Percentiles rank a stretch among this genome's conserved stretches.
These are phyloP conservation scores for Delonix regia DNA, from an alignment of 306 rosid genomes.

Conservation along the genomic window DNA sequence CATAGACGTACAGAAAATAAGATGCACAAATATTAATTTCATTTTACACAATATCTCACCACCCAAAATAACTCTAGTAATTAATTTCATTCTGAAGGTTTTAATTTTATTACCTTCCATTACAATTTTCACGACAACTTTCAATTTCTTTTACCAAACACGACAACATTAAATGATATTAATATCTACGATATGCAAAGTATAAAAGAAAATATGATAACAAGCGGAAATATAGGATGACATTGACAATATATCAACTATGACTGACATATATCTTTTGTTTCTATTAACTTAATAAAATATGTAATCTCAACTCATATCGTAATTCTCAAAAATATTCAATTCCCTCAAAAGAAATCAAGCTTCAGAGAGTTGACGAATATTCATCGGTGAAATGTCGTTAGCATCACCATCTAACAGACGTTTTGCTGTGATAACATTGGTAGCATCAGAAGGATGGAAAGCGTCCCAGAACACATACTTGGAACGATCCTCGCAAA, in stretches of 20 bases:
- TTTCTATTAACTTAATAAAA: not conserved
- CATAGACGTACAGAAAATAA: too few relatives aligned
- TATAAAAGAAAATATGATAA: too few relatives aligned
- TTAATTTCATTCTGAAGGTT: not conserved
- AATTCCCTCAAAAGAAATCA: conserved; percentile 22
- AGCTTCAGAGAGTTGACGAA: conserved; percentile 46
- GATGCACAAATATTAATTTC: too few relatives aligned
- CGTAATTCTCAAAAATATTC: too few relatives aligned
- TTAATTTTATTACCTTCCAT: not conserved
- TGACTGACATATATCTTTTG: too few relatives aligned
- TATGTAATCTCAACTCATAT: not conserved
- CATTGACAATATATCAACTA: too few relatives aligned
- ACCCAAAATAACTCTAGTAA: not conserved
- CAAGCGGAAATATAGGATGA: too few relatives aligned
- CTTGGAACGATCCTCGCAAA: conserved; percentile 62
- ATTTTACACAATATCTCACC: not conserved
- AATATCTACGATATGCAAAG: too few relatives aligned
- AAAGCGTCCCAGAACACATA: conserved; percentile 74
- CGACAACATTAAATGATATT: not conserved
- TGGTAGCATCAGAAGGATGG: conserved; percentile 74
- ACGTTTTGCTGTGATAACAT: conserved; percentile 50
- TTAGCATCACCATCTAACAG: conserved; percentile 51
- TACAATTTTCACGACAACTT: not conserved
- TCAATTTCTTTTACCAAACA: not conserved
- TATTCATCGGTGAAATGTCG: conserved; percentile 59